Percentiles rank a stretch among this genome's conserved stretches.
Evolutionary conservation across 768 basidiomycete genomes (phyloP).

Genomic region (Suillus variegatus): DNA sequence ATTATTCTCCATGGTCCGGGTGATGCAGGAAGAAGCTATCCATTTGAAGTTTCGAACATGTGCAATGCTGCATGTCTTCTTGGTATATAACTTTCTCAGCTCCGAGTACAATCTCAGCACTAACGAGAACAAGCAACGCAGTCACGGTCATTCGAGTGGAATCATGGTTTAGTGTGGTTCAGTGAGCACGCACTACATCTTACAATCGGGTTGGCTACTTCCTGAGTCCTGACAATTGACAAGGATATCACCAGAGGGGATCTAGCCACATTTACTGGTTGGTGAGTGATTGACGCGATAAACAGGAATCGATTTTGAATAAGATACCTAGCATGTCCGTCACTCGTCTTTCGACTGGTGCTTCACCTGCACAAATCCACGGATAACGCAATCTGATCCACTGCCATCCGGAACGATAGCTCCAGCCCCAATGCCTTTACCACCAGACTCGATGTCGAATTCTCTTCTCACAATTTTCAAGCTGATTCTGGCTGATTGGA

Average conservation of each 20-base stretch:
- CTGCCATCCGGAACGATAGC: not conserved
- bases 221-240: not conserved
- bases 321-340: conserved; percentile 42
- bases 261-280: conserved; percentile 51
- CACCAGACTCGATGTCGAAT: not conserved
- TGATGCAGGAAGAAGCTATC: not conserved
- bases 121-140: too few relatives aligned
- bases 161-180: not conserved
- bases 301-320: not conserved
- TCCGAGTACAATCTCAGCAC: too few relatives aligned
- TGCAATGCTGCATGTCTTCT: too few relatives aligned
- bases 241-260: conserved; percentile 47
- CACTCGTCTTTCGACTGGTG: conserved; percentile 54
- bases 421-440: not conserved
- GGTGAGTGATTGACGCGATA: conserved; percentile 29
- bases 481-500: not conserved
- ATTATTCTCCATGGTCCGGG: not conserved
- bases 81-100: too few relatives aligned
- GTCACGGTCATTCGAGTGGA: too few relatives aligned
- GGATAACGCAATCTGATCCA: conserved; percentile 6
- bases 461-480: too few relatives aligned
- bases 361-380: conserved; percentile 53
- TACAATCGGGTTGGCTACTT: not conserved
- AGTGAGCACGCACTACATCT: not conserved
- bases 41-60: too few relatives aligned